Conservation (phyloP, 331 rosid genomes). For the Pyracantha coccinea region DNA sequence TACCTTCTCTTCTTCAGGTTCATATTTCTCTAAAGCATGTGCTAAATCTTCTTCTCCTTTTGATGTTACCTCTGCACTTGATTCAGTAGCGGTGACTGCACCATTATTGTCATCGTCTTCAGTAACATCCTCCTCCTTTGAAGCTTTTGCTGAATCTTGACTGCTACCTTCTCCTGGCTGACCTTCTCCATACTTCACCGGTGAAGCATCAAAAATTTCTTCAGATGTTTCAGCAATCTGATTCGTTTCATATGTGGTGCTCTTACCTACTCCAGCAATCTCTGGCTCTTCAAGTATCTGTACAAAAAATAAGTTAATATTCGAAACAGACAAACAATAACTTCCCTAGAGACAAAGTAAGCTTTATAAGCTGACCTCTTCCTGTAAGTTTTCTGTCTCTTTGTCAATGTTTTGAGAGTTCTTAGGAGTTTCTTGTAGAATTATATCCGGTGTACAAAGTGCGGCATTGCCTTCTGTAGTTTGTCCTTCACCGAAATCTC, state of each 20-base stretch:
- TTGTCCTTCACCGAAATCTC: conserved; percentile 2
- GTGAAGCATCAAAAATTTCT: conserved; percentile 6
- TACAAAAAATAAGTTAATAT: not conserved
- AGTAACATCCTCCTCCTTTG: not conserved
- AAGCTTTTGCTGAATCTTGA: not conserved
- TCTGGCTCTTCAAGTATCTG: conserved; percentile 14
- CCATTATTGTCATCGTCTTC: not conserved
- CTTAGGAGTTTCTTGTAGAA: conserved; percentile 5
- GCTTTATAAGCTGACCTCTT: conserved; percentile 23
- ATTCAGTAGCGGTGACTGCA: not conserved
- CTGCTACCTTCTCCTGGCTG: not conserved
- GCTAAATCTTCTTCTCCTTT: not conserved
- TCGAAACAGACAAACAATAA: not conserved
- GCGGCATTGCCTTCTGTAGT: not conserved
- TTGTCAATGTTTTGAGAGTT: conserved; percentile 1
- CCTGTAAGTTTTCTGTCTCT: conserved; percentile 11
- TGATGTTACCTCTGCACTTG: no score
- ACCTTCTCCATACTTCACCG: conserved; percentile 2
- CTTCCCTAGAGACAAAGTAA: not conserved
- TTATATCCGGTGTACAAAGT: conserved; percentile 1
- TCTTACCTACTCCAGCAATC: conserved; percentile 5
- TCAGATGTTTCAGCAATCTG: conserved; percentile 1
- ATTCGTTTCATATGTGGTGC: not conserved
- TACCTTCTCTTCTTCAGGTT: conserved; percentile 5
- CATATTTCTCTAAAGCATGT: not conserved